Evolutionary conservation across 495 filamentous ascomycete species (phyloP).

Genomic region (Emericellopsis terricola): DNA sequence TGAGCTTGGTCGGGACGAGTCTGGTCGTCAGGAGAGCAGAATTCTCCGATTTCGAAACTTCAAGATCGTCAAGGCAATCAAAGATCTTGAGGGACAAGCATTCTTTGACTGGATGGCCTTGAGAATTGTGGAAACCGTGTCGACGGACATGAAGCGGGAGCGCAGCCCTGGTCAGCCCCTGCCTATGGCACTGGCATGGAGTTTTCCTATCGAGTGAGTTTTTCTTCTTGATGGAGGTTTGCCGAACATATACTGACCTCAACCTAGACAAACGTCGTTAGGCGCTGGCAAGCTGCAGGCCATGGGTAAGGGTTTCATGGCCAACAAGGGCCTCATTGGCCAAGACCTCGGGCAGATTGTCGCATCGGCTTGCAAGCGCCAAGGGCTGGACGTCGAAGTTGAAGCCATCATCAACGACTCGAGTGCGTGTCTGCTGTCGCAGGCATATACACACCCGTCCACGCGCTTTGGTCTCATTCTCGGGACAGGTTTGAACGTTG

Average conservation of each 20-base stretch:
- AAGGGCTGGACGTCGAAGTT: conserved; percentile 39
- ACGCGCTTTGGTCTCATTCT: conserved; percentile 39
- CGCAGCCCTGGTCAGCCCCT: conserved; percentile 14
- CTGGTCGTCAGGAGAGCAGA: conserved; percentile 10
- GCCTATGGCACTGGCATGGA: conserved; percentile 62
- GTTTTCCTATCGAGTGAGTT: conserved; percentile 70
- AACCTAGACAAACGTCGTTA: conserved; percentile 53
- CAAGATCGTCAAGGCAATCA: conserved; percentile 29
- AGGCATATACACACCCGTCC: conserved; percentile 51
- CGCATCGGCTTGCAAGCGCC: conserved; percentile 23
- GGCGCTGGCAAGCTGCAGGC: conserved; percentile 56
- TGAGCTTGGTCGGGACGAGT: conserved; percentile 38
- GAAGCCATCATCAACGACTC: conserved; percentile 74
- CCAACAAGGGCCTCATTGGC: conserved; percentile 29
- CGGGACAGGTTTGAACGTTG: conserved; percentile 38
- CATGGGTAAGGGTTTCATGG: conserved; percentile 71
- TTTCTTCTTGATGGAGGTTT: not conserved
- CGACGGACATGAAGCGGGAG: conserved; percentile 14
- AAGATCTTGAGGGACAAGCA: conserved; percentile 22
- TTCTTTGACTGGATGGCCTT: conserved; percentile 77
- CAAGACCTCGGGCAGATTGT: conserved; percentile 34
- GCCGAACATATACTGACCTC: too few relatives aligned
- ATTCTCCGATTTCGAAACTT: conserved; percentile 30
- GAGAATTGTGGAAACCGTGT: conserved; percentile 41
- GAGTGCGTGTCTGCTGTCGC: conserved; percentile 59